These are phyloP conservation scores for Lasiosphaeriaceae sp. DNA, from an alignment of 495 filamentous ascomycete genomes.

Conservation along the genomic window DNA sequence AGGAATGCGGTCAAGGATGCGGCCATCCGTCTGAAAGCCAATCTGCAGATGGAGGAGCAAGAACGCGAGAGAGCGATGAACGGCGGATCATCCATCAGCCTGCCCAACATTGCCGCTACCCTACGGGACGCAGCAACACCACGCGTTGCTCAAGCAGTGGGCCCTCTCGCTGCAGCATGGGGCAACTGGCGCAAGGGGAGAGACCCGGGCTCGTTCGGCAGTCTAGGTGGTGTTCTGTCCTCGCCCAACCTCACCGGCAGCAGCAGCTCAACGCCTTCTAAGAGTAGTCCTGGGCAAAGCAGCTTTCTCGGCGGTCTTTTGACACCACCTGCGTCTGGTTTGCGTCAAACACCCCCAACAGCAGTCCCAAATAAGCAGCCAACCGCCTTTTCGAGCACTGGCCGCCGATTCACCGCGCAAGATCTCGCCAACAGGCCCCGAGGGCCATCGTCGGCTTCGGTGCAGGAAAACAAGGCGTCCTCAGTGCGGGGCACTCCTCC, in stretches of 20 bases:
- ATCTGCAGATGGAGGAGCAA: constrained; percentile 95
- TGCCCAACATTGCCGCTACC: constrained; percentile 51
- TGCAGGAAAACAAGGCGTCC: constrained; percentile 36
- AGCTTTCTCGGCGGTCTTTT: constrained; percentile 66
- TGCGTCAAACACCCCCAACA: constrained; percentile 53
- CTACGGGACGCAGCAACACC: constrained; percentile 63
- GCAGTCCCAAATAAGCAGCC: constrained; percentile 35
- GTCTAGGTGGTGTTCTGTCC: constrained; percentile 33
- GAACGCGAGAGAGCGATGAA: constrained; percentile 71
- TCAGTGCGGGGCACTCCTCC: constrained; percentile 27
- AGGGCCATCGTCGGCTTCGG: constrained; percentile 28
- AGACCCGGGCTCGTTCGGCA: constrained; percentile 49
- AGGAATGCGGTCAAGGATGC: constrained; percentile 75
- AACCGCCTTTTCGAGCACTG: constrained; percentile 49
- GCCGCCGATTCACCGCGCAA: constrained; percentile 46
- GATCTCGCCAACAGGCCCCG: constrained; percentile 44
- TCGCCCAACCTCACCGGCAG: constrained; percentile 37
- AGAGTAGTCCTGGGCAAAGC: constrained; percentile 45
- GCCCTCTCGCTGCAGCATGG: constrained; percentile 70
- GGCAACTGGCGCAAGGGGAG: constrained; percentile 73
- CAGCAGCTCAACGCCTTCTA: constrained; percentile 59
- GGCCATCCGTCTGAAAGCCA: constrained; percentile 87
- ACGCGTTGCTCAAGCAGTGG: constrained; percentile 75
- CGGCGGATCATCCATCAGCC: constrained; percentile 49
- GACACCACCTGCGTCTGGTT: constrained; percentile 72